phyloP scores from a whole-genome alignment of 2,329 filamentous ascomycete species.

The Ophiognomonia clavigignenti-juglandacearum region DNA sequence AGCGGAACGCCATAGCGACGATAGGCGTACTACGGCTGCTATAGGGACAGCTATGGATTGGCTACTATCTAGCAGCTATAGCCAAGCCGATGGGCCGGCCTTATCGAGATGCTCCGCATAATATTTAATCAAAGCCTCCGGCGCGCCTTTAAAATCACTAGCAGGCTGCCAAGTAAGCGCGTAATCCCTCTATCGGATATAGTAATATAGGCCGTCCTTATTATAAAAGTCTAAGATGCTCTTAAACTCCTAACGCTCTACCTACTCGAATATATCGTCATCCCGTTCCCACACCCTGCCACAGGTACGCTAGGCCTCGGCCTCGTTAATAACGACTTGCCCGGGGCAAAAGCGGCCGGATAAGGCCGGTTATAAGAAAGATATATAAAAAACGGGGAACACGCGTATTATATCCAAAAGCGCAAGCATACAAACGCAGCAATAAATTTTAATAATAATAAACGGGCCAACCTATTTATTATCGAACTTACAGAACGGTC shows the following conservation, averaged over 20 bases:
- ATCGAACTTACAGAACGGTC: conserved; percentile 15
- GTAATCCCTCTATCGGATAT: conserved; percentile 19
- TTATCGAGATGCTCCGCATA: no score
- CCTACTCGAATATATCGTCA: neutral
- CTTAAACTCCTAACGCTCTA: neutral
- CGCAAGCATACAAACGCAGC: no score
- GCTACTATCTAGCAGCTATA: no score
- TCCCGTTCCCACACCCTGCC: neutral
- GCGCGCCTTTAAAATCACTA: neutral
- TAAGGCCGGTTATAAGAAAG: conserved; percentile 14
- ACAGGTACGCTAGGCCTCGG: neutral
- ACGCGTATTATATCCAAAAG: conserved; percentile 18
- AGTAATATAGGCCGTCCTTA: conserved; percentile 12
- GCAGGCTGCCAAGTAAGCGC: neutral
- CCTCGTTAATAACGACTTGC: neutral
- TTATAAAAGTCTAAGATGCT: conserved; percentile 13
- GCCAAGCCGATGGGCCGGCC: no score
- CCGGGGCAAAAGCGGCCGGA: conserved; percentile 9
- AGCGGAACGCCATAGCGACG: no score
- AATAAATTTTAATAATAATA: conserved; percentile 15
- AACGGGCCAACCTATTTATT: conserved; percentile 19
- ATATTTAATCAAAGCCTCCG: neutral
- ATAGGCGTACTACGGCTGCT: no score
- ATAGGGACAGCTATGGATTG: no score
- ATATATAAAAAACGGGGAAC: conserved; percentile 20